Base-by-base conservation (phyloP, 805 yeast genomes). In the Candida khao-thaluensis region DNA sequence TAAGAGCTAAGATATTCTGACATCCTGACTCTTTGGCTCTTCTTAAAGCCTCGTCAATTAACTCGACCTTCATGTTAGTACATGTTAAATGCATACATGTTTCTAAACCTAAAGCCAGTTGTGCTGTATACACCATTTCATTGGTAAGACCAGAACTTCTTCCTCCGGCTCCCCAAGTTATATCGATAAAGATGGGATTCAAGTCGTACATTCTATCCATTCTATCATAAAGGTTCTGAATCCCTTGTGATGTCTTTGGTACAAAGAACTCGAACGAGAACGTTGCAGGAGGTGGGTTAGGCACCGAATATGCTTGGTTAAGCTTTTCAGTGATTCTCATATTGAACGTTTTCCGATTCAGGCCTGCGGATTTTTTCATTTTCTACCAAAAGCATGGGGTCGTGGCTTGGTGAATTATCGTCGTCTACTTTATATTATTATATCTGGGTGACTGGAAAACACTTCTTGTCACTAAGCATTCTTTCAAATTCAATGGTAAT, bases 131-230 rank as follows among this genome's bases (percentile, higher is more conserved):
- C 4, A 93, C 95, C 77, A 93, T 82, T 50, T 93, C 98, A 24
- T 89, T 84, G 17, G 99, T 89, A 47, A 89, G 67, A 30, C 80
- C 79, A 5, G 95, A 81, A 35, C 84, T 64, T 34, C 95, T 74
- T 5, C 98, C 98, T 28, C 99, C 99, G 3, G 99, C 99, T 56
- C 91, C 91, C 99, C 99, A 93, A 1, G 99, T 93, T 47, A 93
- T 85, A 58, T 93, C 99, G 43, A 93, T 81, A 62, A 93, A 93
- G 48, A 85, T 79, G 2, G 99, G 99, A 47, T 81, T 82, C 52
- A 88, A 71, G 48, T 85, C 87, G 62, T 86, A 88, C 99, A 93
- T 93, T 60, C 96, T 79, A 57, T 93, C 98, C 90, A 93, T 91
- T 58, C 99, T 76, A 61, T 93, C 98, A 66, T 90, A 91, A 43